Base-by-base conservation (phyloP, 2,329 filamentous ascomycete species). In the Nemania serpens region DNA sequence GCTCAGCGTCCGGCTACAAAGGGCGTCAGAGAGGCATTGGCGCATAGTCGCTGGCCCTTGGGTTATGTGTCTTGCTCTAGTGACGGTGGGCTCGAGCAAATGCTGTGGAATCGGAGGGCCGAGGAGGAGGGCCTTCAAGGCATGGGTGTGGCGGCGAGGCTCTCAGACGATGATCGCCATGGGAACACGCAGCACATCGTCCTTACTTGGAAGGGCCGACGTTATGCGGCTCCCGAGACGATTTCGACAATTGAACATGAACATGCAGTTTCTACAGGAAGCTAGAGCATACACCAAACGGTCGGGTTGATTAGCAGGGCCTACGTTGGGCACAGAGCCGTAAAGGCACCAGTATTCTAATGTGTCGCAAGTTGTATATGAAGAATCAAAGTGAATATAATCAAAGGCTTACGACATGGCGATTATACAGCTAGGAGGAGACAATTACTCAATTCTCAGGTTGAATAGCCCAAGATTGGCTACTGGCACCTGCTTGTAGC, bases 21-120 rank as follows among this genome's bases (percentile, higher is more conserved):
- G 70, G 94, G 93, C 1, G 87, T 96, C 2, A 79, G 91, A 59
- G 87, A 92, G 49, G 87, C 91, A 22, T 71, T 97, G 66, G 82
- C 82, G 4, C 78, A 85, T 59, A 90, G 89, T 70, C 75, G 78
- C 39, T 87, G 84, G 78, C 90, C 92, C 0, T 84, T 97, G 80
- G 87, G 88, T 0, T 96, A 87, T 69, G 75, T 91, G 25, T 85
- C 84, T 57, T 86, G 90, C 61, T 82, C 82, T 0, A 69, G 69
- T 15, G 79, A 82, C 2, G 90, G 90, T 0, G 71, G 71, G 7
- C 72, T 92, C 20, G 75, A 81, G 69, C 89, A 93, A 76, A 84
- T 93, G 74, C 67, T 92, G 3, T 93, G 90, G 90, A 94, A 93
- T 72, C 75, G 76, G 37, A 80, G 76, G 46, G 89, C 89, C 1